Base-by-base conservation (phyloP, 2,329 filamentous ascomycete genomes). In the Colletotrichum plurivorum region DNA sequence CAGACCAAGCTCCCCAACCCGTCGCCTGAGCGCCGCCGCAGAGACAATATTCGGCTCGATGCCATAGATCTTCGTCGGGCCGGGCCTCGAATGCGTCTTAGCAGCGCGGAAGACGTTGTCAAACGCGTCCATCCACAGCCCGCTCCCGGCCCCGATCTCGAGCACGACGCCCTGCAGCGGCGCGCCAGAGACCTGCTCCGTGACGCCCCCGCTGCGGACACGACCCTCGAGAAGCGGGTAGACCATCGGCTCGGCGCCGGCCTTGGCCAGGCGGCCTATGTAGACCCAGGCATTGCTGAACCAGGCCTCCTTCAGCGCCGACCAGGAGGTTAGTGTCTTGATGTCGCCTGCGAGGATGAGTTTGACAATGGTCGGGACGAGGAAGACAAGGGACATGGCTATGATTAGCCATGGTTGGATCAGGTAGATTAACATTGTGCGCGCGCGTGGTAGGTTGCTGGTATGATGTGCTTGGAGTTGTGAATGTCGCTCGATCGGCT, bases 21-120 rank as follows among this genome's bases (percentile, higher is more conserved):
- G 81, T 22, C 73, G 72, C 2, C 78, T 76, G 51, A 90, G 75
- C 3, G 72, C 41, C 8, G 61, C 73, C 1, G 73, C 71, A 75
- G 89, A 86, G 39, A 81, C 82, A 0, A 75, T 63, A 75, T 91
- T 92, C 2, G 90, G 90, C 78, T 93, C 90, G 9, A 92, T 84
- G 65, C 90, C 90, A 72, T 88, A 91, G 55, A 92, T 81, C 53
- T 82, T 83, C 46, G 79, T 79, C 51, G 58, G 58, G 12, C 52
- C 61, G 20, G 18, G 43, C 20, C 31, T 18, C 8, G 36, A 31
- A 13, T 52, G 31, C 10, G 61, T 45, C 13, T 58, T 63, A 13
- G 45, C 53, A 3, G 61, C 15, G 5, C 61, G 7, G 6, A 63
- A 53, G 48, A 67, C 48, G 9, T 53, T 75, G 49, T 77, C 75